These are phyloP conservation scores for Phytopythium chamaehyphon DNA, from an alignment of 352 stramenopile species.

Conservation along the genomic window DNA sequence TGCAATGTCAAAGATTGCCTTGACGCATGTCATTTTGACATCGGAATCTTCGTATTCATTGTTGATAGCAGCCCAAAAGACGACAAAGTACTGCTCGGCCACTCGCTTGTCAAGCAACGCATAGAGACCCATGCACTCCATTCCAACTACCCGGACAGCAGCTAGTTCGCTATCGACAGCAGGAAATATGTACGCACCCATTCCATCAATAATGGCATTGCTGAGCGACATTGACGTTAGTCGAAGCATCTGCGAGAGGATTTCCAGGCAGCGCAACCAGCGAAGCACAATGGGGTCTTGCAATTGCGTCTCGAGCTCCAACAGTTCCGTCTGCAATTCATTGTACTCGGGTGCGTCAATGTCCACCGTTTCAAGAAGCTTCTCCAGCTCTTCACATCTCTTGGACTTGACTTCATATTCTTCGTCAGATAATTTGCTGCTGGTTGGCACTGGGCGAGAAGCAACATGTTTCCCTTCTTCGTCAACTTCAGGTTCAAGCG, in stretches of 20 bases:
- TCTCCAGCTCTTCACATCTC: conserved; percentile 67
- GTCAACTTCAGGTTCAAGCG: conserved; percentile 28
- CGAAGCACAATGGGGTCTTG: conserved; percentile 68
- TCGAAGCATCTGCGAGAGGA: conserved; percentile 69
- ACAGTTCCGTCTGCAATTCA: conserved; percentile 56
- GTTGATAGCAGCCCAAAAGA: conserved; percentile 78
- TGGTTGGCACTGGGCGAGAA: conserved; percentile 7
- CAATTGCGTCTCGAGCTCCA: conserved; percentile 57
- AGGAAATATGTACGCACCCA: conserved; percentile 71
- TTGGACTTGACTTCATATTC: conserved; percentile 44
- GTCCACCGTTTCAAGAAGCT: conserved; percentile 46
- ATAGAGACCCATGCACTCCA: conserved; percentile 72
- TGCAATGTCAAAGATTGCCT: conserved; percentile 63
- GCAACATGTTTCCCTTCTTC: conserved; percentile 1
- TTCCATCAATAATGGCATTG: conserved; percentile 60
- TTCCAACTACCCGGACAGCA: conserved; percentile 60
- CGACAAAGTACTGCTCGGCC: conserved; percentile 60
- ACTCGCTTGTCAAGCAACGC: conserved; percentile 68
- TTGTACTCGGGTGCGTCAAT: conserved; percentile 59
- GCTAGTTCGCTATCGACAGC: conserved; percentile 75
- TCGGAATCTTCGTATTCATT: conserved; percentile 75
- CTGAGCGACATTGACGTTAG: conserved; percentile 62
- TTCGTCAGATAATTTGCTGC: conserved; percentile 39
- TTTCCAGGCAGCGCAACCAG: conserved; percentile 71
- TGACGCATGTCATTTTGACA: conserved; percentile 74